phyloP scores from a whole-genome alignment of 148 eudicot species.

The Camellia lanceoleosa region DNA sequence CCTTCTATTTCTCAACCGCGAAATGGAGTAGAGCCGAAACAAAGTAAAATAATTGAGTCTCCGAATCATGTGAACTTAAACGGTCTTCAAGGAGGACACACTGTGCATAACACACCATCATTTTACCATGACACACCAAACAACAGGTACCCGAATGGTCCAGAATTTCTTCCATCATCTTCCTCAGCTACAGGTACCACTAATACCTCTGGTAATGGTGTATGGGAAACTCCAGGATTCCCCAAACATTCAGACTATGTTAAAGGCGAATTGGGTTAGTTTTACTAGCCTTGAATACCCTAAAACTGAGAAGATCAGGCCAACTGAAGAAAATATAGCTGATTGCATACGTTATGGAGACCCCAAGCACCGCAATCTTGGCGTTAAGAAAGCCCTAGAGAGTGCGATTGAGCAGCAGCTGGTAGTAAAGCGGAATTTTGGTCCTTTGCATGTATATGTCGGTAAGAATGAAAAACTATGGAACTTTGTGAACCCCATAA shows the following conservation, averaged over 20 bases:
- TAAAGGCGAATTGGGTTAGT: constrained; percentile 69
- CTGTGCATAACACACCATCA: constrained; percentile 25
- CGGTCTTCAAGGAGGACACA: constrained; percentile 38
- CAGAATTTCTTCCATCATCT: constrained; percentile 29
- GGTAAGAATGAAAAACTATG: constrained; percentile 69
- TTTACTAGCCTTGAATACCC: constrained; percentile 71
- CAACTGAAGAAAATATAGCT: constrained; percentile 69
- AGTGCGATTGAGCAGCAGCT: constrained; percentile 70
- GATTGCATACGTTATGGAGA: constrained; percentile 80
- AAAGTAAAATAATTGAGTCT: constrained; percentile 21
- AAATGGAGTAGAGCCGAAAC: constrained; percentile 38
- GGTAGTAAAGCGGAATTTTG: constrained; percentile 49
- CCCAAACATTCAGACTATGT: constrained; percentile 63
- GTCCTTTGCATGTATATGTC: constrained; percentile 47
- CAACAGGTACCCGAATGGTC: constrained; percentile 31
- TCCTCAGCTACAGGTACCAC: constrained; percentile 29
- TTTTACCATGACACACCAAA: constrained; percentile 29
- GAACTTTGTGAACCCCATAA: constrained; percentile 69
- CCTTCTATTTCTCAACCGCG: constrained; percentile 32
- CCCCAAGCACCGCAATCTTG: constrained; percentile 51
- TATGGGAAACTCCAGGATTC: constrained; percentile 43
- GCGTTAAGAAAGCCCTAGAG: constrained; percentile 67
- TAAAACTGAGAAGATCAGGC: constrained; percentile 72
- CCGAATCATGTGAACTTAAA: constrained; percentile 34
- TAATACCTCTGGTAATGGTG: constrained; percentile 28